These are phyloP conservation scores for Thalia dealbata DNA, from an alignment of 176 grass and related monocot genomes.

Conservation along the genomic window DNA sequence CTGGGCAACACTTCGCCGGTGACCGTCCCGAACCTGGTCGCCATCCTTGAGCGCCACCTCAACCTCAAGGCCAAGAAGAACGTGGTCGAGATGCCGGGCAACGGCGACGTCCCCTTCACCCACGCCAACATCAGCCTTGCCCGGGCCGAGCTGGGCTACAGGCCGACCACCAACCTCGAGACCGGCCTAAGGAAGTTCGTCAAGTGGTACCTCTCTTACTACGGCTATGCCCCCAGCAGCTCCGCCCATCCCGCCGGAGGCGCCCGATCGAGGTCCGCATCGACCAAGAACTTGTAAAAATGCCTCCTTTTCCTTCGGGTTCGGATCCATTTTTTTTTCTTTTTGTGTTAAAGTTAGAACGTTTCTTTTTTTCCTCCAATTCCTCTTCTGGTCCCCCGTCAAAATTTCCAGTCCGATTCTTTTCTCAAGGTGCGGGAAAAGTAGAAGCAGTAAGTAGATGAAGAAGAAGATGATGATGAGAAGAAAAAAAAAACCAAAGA, in stretches of 20 bases:
- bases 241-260: background rate
- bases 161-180: conserved; percentile 33
- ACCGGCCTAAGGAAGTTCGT: conserved; percentile 42
- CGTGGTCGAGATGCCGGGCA: conserved; percentile 38
- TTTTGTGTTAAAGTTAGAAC: background rate
- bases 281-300: background rate
- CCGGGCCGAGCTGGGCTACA: conserved; percentile 31
- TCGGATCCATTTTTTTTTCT: background rate
- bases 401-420: background rate
- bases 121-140: conserved; percentile 41
- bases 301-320: background rate
- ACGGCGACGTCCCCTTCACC: conserved; percentile 39
- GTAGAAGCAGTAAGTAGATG: no score
- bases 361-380: background rate
- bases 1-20: conserved; percentile 39
- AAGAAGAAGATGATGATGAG: background rate
- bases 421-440: background rate
- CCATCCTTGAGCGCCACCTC: conserved; percentile 29
- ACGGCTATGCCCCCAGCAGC: conserved; percentile 23
- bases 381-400: background rate
- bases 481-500: background rate
- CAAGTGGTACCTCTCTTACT: conserved; percentile 40
- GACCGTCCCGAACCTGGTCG: conserved; percentile 25
- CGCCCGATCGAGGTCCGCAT: background rate
- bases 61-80: conserved; percentile 36